phyloP scores from a whole-genome alignment of 768 basidiomycete species.

The Tulasnella sp. region DNA sequence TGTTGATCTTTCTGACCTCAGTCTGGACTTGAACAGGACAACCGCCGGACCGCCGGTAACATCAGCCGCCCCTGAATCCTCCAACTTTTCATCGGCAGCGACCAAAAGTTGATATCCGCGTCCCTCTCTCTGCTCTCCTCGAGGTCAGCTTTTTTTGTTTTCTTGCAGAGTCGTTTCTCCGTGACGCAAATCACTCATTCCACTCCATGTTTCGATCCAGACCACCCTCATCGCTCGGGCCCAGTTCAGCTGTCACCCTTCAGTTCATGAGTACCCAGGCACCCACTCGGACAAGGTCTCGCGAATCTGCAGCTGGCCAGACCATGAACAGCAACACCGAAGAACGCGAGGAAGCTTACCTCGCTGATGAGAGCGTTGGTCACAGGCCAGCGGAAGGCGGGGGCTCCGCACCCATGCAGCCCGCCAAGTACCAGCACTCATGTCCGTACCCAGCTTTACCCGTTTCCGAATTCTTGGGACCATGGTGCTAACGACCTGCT shows the following conservation, averaged over 20 bases:
- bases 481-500: background rate
- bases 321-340: background rate
- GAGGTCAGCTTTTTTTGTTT: background rate
- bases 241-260: background rate
- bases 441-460: background rate
- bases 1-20: background rate
- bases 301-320: background rate
- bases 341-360: conserved; percentile 1
- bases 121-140: background rate
- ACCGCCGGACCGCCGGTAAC: background rate
- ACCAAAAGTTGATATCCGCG: background rate
- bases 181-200: background rate
- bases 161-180: too few species aligned
- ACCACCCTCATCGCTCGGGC: background rate
- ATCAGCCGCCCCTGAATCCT: background rate
- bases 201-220: background rate
- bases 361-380: background rate
- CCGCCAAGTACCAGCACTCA: conserved; percentile 11
- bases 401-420: background rate
- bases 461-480: background rate
- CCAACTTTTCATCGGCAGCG: background rate
- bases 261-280: background rate
- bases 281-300: background rate
- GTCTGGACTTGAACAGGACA: background rate
- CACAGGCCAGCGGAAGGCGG: background rate